A percentile compares a stretch with the other conserved stretches of the same genome.
Evolutionary conservation across 768 basidiomycete species (phyloP).

Genomic region (Kwoniella shandongensis): DNA sequence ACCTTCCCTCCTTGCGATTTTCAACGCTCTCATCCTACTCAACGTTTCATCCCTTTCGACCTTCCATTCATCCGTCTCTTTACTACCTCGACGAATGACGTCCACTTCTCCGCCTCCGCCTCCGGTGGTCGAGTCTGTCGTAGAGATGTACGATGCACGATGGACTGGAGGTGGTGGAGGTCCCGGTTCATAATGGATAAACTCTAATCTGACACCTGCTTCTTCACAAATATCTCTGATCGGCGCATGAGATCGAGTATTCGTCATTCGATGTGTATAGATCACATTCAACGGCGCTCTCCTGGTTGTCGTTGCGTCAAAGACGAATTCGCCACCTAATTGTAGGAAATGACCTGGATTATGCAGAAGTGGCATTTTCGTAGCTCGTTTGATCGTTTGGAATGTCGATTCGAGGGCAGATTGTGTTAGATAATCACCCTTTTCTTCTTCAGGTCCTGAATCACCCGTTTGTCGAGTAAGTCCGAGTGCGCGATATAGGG

Average conservation of each 20-base stretch:
- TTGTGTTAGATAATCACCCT: constrained; percentile 66
- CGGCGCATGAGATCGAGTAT: constrained; percentile 69
- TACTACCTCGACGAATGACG: no score
- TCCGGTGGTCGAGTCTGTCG: constrained; percentile 18
- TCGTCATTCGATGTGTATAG: constrained; percentile 84
- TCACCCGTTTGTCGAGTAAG: constrained; percentile 64
- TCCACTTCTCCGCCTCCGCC: constrained; percentile 14
- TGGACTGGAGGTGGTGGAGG: constrained; percentile 43
- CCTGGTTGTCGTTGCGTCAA: constrained; percentile 63
- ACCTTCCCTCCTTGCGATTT: constrained; percentile 43
- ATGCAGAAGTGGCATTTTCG: constrained; percentile 65
- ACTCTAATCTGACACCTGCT: constrained; percentile 58
- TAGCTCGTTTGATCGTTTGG: constrained; percentile 62
- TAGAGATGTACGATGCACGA: constrained; percentile 19
- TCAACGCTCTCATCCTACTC: constrained; percentile 51
- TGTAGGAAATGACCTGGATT: constrained; percentile 62
- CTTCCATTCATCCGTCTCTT: constrained; percentile 54
- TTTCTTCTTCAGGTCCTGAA: constrained; percentile 56
- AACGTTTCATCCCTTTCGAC: constrained; percentile 53
- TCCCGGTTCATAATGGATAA: constrained; percentile 48
- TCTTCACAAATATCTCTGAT: constrained; percentile 68
- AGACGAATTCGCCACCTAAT: constrained; percentile 85
- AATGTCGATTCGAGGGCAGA: constrained; percentile 67
- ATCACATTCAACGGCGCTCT: constrained; percentile 62
- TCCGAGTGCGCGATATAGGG: constrained; percentile 71